Percentiles rank a stretch among this genome's conserved stretches.
Evolutionary conservation across 768 basidiomycete genomes (phyloP).

Genomic region (Russula abietina): DNA sequence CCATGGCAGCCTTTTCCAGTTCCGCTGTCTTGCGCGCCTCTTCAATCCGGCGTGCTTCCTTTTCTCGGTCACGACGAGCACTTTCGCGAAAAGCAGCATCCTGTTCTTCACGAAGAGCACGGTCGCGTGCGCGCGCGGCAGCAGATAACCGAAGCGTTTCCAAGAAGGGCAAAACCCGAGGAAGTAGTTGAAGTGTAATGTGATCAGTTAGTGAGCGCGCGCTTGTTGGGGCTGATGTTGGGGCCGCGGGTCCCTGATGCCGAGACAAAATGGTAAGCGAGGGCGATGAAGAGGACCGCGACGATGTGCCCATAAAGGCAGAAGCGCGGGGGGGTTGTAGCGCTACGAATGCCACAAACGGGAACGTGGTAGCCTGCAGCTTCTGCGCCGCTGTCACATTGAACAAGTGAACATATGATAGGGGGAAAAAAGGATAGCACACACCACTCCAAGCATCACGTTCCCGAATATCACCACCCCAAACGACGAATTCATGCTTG

Average conservation of each 20-base stretch:
- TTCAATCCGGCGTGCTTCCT: slow-evolving; percentile 31
- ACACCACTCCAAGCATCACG: slow-evolving; percentile 74
- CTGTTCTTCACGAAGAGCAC: slow-evolving; percentile 76
- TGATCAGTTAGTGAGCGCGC: slow-evolving; percentile 58
- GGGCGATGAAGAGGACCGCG: slow-evolving; percentile 27
- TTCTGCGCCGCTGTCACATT: slow-evolving; percentile 52
- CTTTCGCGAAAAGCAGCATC: slow-evolving; percentile 71
- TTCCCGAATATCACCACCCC: slow-evolving; percentile 89
- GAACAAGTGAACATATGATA: background rate
- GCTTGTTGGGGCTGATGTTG: slow-evolving; percentile 53
- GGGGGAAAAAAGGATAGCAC: slow-evolving; percentile 16
- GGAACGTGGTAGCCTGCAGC: slow-evolving; percentile 84
- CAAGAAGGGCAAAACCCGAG: slow-evolving; percentile 75
- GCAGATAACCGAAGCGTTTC: slow-evolving; percentile 49
- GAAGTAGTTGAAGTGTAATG: slow-evolving; percentile 65
- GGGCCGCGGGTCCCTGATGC: slow-evolving; percentile 61
- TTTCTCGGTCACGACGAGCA: slow-evolving; percentile 53
- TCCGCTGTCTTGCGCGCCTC: slow-evolving; percentile 26
- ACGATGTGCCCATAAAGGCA: slow-evolving; percentile 33
- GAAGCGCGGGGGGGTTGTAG: slow-evolving; percentile 64
- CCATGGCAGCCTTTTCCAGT: slow-evolving; percentile 26
- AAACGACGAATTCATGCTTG: slow-evolving; percentile 73
- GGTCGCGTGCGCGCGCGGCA: slow-evolving; percentile 42
- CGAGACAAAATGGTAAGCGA: slow-evolving; percentile 81
- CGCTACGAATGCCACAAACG: slow-evolving; percentile 87